These are phyloP conservation scores for Chionographis japonica DNA, from an alignment of 106 monocot species.

Conservation along the genomic window DNA sequence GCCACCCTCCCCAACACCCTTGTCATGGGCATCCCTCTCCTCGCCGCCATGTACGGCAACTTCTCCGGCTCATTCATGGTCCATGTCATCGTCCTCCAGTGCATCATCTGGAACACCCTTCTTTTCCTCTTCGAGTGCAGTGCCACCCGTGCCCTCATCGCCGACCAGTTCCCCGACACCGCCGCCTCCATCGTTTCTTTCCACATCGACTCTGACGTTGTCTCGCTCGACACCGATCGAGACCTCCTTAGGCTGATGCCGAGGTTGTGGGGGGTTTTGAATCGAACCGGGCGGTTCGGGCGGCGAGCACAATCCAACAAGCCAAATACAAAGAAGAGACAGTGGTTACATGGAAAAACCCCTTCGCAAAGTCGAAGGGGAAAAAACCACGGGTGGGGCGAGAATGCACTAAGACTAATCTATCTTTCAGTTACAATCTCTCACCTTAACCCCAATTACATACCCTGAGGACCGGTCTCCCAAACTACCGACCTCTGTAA, in stretches of 20 bases:
- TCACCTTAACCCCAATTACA: too few relatives aligned
- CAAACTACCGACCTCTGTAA: too few relatives aligned
- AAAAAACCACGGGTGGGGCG: too few relatives aligned
- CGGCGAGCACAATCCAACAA: too few relatives aligned
- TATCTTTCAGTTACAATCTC: too few relatives aligned
- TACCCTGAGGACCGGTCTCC: too few relatives aligned
- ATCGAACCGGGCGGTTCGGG: too few relatives aligned
- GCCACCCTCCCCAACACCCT: constrained; percentile 71
- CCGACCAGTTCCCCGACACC: constrained; percentile 66
- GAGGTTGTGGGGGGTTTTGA: too few relatives aligned
- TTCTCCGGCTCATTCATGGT: constrained; percentile 59
- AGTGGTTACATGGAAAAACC: too few relatives aligned
- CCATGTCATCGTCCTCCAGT: constrained; percentile 63
- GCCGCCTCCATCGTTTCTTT: constrained; percentile 55
- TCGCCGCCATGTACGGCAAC: constrained; percentile 63
- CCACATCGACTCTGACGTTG: constrained; percentile 51
- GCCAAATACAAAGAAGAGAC: too few relatives aligned
- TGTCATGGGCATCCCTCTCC: constrained; percentile 65
- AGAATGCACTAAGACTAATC: too few relatives aligned
- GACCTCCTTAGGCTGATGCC: constrained; percentile 34
- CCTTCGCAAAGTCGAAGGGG: too few relatives aligned
- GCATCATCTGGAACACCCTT: constrained; percentile 70
- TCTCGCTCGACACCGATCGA: constrained; percentile 40
- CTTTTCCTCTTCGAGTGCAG: constrained; percentile 66
- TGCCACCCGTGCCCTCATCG: constrained; percentile 42